phyloP scores from a whole-genome alignment of 202 grass and related monocot genomes.

The Zizania palustris region DNA sequence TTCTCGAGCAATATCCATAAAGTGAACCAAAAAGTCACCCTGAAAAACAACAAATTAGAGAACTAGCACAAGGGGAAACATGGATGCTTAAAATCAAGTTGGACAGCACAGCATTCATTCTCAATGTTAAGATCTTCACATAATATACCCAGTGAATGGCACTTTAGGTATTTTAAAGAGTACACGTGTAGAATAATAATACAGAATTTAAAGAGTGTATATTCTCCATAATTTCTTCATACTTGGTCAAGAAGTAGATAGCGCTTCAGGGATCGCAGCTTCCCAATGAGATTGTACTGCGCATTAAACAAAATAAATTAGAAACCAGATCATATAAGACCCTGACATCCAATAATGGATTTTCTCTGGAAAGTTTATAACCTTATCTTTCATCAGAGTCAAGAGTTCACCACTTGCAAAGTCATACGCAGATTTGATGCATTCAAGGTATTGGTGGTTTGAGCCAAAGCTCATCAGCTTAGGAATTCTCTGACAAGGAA shows the following conservation, averaged over 20 bases:
- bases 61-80: constrained; percentile 23
- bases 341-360: constrained; percentile 10
- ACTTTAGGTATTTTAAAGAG: constrained; percentile 13
- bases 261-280: constrained; percentile 87
- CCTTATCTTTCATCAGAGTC: constrained; percentile 93
- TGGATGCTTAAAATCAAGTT: constrained; percentile 32
- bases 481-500: constrained; percentile 88
- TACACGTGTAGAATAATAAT: constrained; percentile 12
- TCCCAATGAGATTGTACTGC: constrained; percentile 87
- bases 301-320: constrained; percentile 35
- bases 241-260: constrained; percentile 97
- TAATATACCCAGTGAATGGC: constrained; percentile 1
- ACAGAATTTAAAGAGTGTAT: constrained; percentile 27
- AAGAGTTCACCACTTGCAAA: constrained; percentile 91
- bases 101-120: constrained; percentile 19
- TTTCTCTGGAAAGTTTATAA: constrained; percentile 35
- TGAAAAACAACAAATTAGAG: constrained; percentile 53
- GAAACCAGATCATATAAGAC: constrained; percentile 7
- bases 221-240: constrained; percentile 30
- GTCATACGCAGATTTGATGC: constrained; percentile 97
- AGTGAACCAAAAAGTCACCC: constrained; percentile 99
- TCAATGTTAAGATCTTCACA: constrained; percentile 18
- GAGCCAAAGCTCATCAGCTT: constrained; percentile 88
- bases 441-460: constrained; percentile 94
- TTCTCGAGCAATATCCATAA: constrained; percentile 98